A percentile compares a stretch with the other conserved stretches of the same genome.
Conservation (phyloP, 176 grass and related monocot species). For the Phragmites australis region DNA sequence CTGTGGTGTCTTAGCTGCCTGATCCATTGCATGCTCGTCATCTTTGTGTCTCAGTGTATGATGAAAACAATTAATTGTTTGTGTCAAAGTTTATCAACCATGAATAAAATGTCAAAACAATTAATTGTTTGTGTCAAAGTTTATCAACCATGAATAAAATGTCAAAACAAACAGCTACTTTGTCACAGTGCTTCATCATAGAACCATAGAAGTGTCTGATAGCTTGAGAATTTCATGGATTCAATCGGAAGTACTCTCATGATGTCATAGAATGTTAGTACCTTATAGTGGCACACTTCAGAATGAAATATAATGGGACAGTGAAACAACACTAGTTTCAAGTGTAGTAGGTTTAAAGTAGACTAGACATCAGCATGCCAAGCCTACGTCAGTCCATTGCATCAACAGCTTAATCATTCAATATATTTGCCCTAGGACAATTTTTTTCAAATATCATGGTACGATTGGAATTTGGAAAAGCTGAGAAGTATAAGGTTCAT, state of each 20-base stretch:
- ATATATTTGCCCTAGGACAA: background rate
- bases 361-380: background rate
- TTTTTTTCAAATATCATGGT: background rate
- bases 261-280: background rate
- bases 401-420: slow-evolving; percentile 13
- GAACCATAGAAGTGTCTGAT: background rate
- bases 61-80: background rate
- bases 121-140: background rate
- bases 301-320: background rate
- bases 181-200: background rate
- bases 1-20: background rate
- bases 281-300: background rate
- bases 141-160: background rate
- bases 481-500: background rate
- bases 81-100: background rate
- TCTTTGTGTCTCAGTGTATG: background rate
- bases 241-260: slow-evolving; percentile 8
- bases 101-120: background rate
- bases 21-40: background rate
- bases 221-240: background rate
- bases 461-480: background rate
- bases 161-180: background rate
- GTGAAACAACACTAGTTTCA: slow-evolving; percentile 4
- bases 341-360: slow-evolving; percentile 11
- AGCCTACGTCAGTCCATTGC: background rate